Conservation (phyloP, 352 stramenopile genomes). For the Globisporangium nagaii region DNA sequence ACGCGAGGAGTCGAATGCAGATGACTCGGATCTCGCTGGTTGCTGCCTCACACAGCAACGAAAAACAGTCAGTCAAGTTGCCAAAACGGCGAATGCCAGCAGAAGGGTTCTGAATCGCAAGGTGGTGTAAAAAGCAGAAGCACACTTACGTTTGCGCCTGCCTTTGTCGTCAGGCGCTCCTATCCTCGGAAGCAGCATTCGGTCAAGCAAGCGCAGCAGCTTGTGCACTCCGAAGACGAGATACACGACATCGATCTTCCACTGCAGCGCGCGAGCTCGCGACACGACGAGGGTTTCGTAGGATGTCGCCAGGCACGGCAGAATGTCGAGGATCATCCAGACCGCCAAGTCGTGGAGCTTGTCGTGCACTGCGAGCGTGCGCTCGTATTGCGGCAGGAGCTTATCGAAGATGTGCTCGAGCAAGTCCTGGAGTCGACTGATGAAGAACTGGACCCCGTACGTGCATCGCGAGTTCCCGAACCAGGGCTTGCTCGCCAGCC, state of each 20-base stretch:
- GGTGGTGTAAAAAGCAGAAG: background rate
- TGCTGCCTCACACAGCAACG: conserved; percentile 12
- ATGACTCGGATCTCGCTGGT: conserved; percentile 37
- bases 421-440: conserved; percentile 41
- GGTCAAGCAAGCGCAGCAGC: conserved; percentile 40
- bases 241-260: conserved; percentile 74
- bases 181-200: conserved; percentile 34
- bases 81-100: too few species aligned
- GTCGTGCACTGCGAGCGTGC: conserved; percentile 52
- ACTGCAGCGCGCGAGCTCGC: conserved; percentile 35
- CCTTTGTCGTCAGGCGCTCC: conserved; percentile 12
- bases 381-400: conserved; percentile 41
- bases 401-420: conserved; percentile 35
- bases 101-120: too few species aligned
- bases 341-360: conserved; percentile 49
- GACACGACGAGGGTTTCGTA: conserved; percentile 51
- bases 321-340: conserved; percentile 43
- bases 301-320: conserved; percentile 32
- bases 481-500: conserved; percentile 48
- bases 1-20: conserved; percentile 47
- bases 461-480: conserved; percentile 55
- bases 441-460: conserved; percentile 48
- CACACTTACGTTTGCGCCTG: conserved; percentile 31
- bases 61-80: too few species aligned
- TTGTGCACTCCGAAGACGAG: conserved; percentile 54